Evolutionary conservation across 2,329 filamentous ascomycete species (phyloP).

Genomic region (Allantophomopsis cytisporea): DNA sequence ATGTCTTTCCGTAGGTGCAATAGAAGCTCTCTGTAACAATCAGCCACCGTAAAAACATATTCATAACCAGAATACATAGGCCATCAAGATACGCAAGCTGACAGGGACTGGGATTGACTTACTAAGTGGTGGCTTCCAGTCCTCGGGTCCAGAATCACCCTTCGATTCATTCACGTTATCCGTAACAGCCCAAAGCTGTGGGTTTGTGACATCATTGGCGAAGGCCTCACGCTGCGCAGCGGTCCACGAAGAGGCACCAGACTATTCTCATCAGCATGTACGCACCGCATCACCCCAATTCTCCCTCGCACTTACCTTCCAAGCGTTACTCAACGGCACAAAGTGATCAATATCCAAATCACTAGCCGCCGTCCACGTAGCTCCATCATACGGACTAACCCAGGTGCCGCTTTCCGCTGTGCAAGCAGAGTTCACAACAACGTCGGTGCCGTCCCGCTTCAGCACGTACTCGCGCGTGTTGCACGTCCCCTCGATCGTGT

Average conservation of each 20-base stretch:
- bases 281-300: too few species aligned
- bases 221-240: conserved; percentile 51
- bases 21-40: conserved; percentile 29
- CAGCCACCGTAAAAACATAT: not conserved
- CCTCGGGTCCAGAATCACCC: conserved; percentile 59
- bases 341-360: conserved; percentile 78
- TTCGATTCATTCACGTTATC: conserved; percentile 63
- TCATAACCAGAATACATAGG: not conserved
- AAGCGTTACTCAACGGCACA: conserved; percentile 69
- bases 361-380: conserved; percentile 49
- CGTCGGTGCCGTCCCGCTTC: conserved; percentile 55
- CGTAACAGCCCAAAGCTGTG: conserved; percentile 70
- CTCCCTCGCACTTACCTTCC: conserved; percentile 38
- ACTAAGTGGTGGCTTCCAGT: conserved; percentile 59
- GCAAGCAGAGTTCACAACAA: conserved; percentile 46
- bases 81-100: not conserved
- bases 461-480: conserved; percentile 63
- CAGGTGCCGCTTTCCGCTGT: conserved; percentile 52
- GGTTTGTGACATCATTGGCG: conserved; percentile 64
- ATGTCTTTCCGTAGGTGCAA: conserved; percentile 64
- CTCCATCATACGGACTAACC: conserved; percentile 62
- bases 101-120: conserved; percentile 16
- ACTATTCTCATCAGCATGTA: conserved; percentile 26
- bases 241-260: conserved; percentile 61
- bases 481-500: conserved; percentile 49